Evolutionary conservation across 352 stramenopile species (phyloP).

Genomic region (Globisporangium cederbergense): DNA sequence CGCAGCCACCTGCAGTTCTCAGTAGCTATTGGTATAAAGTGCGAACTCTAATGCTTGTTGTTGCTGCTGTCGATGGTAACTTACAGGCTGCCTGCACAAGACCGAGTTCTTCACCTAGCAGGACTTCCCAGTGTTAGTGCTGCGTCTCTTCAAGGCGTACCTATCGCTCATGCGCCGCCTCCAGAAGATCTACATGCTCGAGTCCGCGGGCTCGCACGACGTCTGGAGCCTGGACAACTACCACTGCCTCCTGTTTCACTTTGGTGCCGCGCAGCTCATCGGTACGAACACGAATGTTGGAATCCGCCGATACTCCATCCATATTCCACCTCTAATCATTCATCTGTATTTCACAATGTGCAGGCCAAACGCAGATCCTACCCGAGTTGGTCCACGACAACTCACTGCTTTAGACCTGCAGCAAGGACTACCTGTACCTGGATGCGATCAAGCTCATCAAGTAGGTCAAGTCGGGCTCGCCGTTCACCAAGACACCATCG

Average conservation of each 20-base stretch:
- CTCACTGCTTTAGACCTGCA: slow-evolving; percentile 49
- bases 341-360: background rate
- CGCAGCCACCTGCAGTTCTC: slow-evolving; percentile 7
- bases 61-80: background rate
- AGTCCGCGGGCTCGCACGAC: slow-evolving; percentile 97
- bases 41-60: slow-evolving; percentile 3
- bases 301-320: background rate
- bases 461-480: slow-evolving; percentile 85
- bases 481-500: slow-evolving; percentile 92
- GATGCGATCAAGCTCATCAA: slow-evolving; percentile 92
- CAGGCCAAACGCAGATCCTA: slow-evolving; percentile 61
- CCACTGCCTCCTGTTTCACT: slow-evolving; percentile 98
- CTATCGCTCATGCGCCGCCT: slow-evolving; percentile 92
- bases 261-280: slow-evolving; percentile 94
- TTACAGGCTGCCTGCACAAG: slow-evolving; percentile 80
- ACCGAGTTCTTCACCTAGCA: slow-evolving; percentile 85
- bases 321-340: background rate
- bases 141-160: slow-evolving; percentile 93
- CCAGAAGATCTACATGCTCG: slow-evolving; percentile 97
- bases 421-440: slow-evolving; percentile 90
- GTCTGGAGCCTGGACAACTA: slow-evolving; percentile 99
- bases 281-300: slow-evolving; percentile 20
- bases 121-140: slow-evolving; percentile 83
- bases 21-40: slow-evolving; percentile 11
- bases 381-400: slow-evolving; percentile 80